Conservation (phyloP, 257 asterid genomes). For the Solanum pennellii region DNA sequence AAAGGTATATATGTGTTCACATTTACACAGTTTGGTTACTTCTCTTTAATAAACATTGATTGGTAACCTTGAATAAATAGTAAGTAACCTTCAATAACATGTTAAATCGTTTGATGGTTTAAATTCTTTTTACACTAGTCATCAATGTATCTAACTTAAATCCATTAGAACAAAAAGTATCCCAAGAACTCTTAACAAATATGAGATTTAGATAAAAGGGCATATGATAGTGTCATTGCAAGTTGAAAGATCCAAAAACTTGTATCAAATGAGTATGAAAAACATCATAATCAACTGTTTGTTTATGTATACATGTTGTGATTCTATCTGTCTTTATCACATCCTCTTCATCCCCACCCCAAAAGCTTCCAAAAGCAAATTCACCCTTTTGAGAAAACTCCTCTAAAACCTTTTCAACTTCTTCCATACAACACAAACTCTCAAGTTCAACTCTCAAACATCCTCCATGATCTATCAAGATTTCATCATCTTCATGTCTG, state of each 20-base stretch:
- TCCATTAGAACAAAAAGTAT: not conserved
- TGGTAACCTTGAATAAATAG: not conserved
- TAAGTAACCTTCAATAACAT: not conserved
- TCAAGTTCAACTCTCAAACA: constrained; percentile 16
- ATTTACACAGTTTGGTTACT: not conserved
- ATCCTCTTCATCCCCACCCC: constrained; percentile 32
- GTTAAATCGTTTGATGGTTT: not conserved
- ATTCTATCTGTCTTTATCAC: constrained; percentile 3
- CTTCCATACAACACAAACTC: constrained; percentile 43
- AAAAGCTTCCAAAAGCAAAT: constrained; percentile 80
- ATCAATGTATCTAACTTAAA: not conserved
- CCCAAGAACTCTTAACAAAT: not conserved
- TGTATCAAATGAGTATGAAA: constrained; percentile 35
- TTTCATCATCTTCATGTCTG: constrained; percentile 17
- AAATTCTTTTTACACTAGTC: not conserved
- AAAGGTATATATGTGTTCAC: not conserved
- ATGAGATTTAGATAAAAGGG: not conserved
- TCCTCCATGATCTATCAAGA: constrained; percentile 12
- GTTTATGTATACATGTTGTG: constrained; percentile 22
- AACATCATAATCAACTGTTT: constrained; percentile 41
- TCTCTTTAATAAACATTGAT: not conserved
- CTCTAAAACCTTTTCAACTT: constrained; percentile 58
- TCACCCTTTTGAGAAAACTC: constrained; percentile 55
- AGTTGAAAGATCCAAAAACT: constrained; percentile 32
- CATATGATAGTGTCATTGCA: constrained; percentile 5